Percentiles rank a stretch among this genome's conserved stretches.
Conservation (phyloP, 768 basidiomycete species). For the Collybiopsis luxurians region DNA sequence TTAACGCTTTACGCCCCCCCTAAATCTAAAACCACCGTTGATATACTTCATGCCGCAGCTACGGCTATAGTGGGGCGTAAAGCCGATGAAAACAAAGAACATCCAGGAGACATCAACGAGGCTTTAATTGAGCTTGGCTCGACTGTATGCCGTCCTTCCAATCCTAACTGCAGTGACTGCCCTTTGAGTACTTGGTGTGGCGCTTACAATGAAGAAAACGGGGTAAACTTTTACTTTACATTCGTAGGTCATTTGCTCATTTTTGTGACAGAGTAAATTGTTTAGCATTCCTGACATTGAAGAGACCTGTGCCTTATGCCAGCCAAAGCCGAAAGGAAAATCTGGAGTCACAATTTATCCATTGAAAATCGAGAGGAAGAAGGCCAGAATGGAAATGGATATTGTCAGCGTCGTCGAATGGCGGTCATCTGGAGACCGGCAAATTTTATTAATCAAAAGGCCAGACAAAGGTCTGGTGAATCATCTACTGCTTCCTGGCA, state of each 20-base stretch:
- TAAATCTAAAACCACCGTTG: slow-evolving; percentile 74
- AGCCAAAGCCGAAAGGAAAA: slow-evolving; percentile 40
- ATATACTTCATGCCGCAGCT: slow-evolving; percentile 83
- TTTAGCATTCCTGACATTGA: slow-evolving; percentile 59
- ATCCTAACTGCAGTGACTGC: slow-evolving; percentile 72
- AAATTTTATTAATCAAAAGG: slow-evolving; percentile 76
- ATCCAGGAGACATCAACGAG: slow-evolving; percentile 86
- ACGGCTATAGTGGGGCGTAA: slow-evolving; percentile 54
- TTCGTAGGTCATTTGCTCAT: background rate
- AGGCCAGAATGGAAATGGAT: slow-evolving; percentile 80
- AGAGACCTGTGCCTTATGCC: slow-evolving; percentile 70
- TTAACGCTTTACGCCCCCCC: slow-evolving; percentile 81
- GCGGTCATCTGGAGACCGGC: slow-evolving; percentile 44
- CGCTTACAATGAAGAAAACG: slow-evolving; percentile 42
- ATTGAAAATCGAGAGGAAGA: slow-evolving; percentile 82
- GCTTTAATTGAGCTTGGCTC: slow-evolving; percentile 94
- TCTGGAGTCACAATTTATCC: slow-evolving; percentile 72
- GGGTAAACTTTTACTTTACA: slow-evolving; percentile 4
- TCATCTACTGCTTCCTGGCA: background rate
- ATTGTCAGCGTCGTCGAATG: slow-evolving; percentile 87
- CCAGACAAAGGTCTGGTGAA: slow-evolving; percentile 70
- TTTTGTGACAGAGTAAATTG: background rate
- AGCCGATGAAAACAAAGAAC: slow-evolving; percentile 21
- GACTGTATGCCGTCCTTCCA: slow-evolving; percentile 85
- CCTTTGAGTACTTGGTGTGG: slow-evolving; percentile 68